phyloP scores from a whole-genome alignment of 2,329 filamentous ascomycete genomes.

The Tolypocladium tropicale region DNA sequence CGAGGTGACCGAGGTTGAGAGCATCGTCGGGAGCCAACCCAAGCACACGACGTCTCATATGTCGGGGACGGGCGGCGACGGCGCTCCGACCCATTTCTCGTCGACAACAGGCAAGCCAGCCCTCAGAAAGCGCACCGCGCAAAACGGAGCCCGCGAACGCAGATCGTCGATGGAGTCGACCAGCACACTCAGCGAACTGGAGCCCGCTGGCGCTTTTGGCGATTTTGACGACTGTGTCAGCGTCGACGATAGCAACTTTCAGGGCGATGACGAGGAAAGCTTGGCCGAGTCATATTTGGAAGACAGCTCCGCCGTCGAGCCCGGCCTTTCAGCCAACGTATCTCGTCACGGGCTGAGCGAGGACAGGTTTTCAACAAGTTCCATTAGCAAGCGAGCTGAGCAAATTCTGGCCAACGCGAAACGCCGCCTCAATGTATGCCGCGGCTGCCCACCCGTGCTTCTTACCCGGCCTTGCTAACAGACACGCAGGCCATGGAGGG shows the following conservation, averaged over 20 bases:
- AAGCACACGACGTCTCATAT: constrained; percentile 25
- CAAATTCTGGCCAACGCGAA: constrained; percentile 90
- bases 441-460: not conserved
- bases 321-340: constrained; percentile 4
- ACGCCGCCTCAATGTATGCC: constrained; percentile 68
- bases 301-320: constrained; percentile 24
- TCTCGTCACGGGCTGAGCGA: constrained; percentile 22
- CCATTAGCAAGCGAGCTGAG: constrained; percentile 74
- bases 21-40: constrained; percentile 31
- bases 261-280: constrained; percentile 59
- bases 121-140: constrained; percentile 34
- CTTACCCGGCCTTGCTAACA: not conserved
- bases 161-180: constrained; percentile 49
- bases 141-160: constrained; percentile 33
- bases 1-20: constrained; percentile 45
- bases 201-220: constrained; percentile 38
- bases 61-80: constrained; percentile 23
- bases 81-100: constrained; percentile 28
- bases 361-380: constrained; percentile 59
- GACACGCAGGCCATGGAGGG: constrained; percentile 74
- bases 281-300: constrained; percentile 47
- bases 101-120: constrained; percentile 31
- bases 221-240: constrained; percentile 54
- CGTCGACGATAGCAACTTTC: constrained; percentile 54
- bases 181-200: constrained; percentile 47